Evolutionary conservation across 2,329 filamentous ascomycete genomes (phyloP).

Genomic region (Diaporthe sp.): DNA sequence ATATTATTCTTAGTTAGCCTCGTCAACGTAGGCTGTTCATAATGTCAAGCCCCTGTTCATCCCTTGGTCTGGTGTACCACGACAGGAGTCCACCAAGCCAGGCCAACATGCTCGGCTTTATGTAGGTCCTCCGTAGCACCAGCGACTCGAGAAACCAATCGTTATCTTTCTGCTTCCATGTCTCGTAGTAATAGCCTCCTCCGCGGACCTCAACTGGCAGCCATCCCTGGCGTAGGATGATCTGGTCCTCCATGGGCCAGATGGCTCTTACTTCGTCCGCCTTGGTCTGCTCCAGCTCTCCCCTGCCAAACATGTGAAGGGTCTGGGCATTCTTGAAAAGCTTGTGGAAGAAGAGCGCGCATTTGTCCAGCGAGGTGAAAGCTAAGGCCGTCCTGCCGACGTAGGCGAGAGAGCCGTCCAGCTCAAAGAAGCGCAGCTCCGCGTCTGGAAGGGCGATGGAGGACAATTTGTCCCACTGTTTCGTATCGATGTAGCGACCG

Average conservation of each 20-base stretch:
- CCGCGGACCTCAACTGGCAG: neutral
- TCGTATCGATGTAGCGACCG: constrained; percentile 45
- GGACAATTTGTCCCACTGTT: constrained; percentile 43
- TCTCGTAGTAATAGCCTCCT: constrained; percentile 33
- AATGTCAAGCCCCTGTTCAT: neutral
- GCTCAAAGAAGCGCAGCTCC: constrained; percentile 37
- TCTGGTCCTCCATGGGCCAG: constrained; percentile 36
- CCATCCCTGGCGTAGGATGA: neutral
- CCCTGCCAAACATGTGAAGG: constrained; percentile 43
- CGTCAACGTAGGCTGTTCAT: neutral
- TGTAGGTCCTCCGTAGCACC: constrained; percentile 8
- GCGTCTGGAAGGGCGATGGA: constrained; percentile 43
- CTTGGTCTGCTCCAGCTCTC: constrained; percentile 43
- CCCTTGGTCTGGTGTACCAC: neutral
- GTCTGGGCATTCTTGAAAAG: constrained; percentile 43
- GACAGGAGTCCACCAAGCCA: neutral
- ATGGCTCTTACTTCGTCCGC: constrained; percentile 44
- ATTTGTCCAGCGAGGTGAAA: constrained; percentile 31
- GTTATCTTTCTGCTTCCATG: constrained; percentile 22
- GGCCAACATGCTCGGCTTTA: neutral
- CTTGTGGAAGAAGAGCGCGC: constrained; percentile 40
- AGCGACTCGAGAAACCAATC: constrained; percentile 30
- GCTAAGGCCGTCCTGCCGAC: neutral
- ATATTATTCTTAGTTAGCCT: neutral
- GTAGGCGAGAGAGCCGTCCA: neutral